Conservation (phyloP, 2,329 filamentous ascomycete genomes). For the Colletotrichum australisinense region DNA sequence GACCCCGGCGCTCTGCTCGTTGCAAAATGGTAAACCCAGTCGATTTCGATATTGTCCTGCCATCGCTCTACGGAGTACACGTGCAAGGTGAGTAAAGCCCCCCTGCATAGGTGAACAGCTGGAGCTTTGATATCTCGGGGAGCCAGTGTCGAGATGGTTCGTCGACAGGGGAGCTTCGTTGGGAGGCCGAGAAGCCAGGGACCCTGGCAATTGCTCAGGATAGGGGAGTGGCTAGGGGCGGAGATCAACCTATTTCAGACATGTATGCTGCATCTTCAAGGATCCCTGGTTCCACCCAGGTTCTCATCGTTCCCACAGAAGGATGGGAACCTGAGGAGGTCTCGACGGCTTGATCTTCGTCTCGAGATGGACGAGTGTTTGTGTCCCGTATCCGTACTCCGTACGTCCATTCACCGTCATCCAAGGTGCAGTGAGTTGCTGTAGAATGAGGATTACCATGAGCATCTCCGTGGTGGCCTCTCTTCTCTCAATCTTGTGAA, state of each 20-base stretch:
- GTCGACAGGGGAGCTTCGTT: conserved; percentile 14
- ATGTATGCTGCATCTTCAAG: conserved; percentile 25
- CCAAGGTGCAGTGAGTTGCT: background rate
- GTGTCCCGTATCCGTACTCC: too few relatives aligned
- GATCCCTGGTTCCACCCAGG: conserved; percentile 3
- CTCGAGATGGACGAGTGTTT: background rate
- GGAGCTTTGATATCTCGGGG: conserved; percentile 6
- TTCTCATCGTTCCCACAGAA: background rate
- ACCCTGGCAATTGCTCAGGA: background rate
- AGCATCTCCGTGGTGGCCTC: background rate
- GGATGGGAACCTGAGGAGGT: background rate
- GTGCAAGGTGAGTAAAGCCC: background rate
- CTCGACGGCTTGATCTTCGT: background rate
- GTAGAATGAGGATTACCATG: background rate
- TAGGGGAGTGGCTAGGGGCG: conserved; percentile 27
- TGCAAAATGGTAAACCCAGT: conserved; percentile 17
- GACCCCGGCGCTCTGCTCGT: conserved; percentile 8
- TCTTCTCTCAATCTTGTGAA: background rate
- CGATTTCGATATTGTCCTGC: conserved; percentile 29
- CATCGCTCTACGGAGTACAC: conserved; percentile 6
- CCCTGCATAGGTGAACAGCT: conserved; percentile 23
- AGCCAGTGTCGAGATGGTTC: conserved; percentile 24
- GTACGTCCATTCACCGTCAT: background rate
- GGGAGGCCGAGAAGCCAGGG: background rate
- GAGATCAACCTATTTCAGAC: conserved; percentile 33